These are phyloP conservation scores for Xylaria venustula DNA, from an alignment of 495 filamentous ascomycete species.

Conservation along the genomic window DNA sequence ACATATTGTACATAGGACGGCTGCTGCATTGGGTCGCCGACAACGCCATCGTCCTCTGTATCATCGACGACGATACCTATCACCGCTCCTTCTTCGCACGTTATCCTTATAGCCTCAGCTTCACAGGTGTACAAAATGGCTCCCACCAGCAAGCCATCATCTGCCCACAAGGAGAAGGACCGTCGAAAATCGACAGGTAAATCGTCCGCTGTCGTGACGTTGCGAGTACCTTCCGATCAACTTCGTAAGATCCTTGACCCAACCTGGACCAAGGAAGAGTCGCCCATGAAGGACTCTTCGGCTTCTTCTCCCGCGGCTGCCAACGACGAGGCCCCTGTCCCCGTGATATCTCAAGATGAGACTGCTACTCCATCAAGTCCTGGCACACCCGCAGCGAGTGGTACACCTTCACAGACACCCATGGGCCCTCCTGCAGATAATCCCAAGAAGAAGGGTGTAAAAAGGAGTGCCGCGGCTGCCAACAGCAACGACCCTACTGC, in stretches of 20 bases:
- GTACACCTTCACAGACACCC: slow-evolving; percentile 41
- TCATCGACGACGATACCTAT: slow-evolving; percentile 10
- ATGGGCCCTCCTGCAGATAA: slow-evolving; percentile 57
- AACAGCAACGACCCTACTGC: slow-evolving; percentile 56
- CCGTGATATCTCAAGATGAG: slow-evolving; percentile 34
- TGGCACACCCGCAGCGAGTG: slow-evolving; percentile 40
- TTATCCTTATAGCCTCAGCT: slow-evolving; percentile 14
- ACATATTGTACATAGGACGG: slow-evolving; percentile 1
- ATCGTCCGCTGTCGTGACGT: slow-evolving; percentile 31
- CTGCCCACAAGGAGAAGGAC: slow-evolving; percentile 48
- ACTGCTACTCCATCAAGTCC: slow-evolving; percentile 50
- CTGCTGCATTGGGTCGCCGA: slow-evolving; percentile 3
- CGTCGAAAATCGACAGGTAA: slow-evolving; percentile 43
- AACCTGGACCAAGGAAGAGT: slow-evolving; percentile 39
- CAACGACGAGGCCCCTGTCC: slow-evolving; percentile 19
- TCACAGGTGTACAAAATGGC: slow-evolving; percentile 30
- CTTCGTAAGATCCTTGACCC: slow-evolving; percentile 47
- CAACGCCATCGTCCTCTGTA: slow-evolving; percentile 11
- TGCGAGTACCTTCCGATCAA: slow-evolving; percentile 36
- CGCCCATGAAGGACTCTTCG: slow-evolving; percentile 34
- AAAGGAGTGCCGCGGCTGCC: slow-evolving; percentile 45
- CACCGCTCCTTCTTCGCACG: slow-evolving; percentile 8
- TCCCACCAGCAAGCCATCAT: slow-evolving; percentile 37
- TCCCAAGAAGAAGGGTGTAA: slow-evolving; percentile 59
- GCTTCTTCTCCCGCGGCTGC: slow-evolving; percentile 18